Percentiles rank a stretch among this genome's conserved stretches.
These are phyloP conservation scores for Solanum clarkiae DNA, from an alignment of 257 asterid species.

Conservation along the genomic window DNA sequence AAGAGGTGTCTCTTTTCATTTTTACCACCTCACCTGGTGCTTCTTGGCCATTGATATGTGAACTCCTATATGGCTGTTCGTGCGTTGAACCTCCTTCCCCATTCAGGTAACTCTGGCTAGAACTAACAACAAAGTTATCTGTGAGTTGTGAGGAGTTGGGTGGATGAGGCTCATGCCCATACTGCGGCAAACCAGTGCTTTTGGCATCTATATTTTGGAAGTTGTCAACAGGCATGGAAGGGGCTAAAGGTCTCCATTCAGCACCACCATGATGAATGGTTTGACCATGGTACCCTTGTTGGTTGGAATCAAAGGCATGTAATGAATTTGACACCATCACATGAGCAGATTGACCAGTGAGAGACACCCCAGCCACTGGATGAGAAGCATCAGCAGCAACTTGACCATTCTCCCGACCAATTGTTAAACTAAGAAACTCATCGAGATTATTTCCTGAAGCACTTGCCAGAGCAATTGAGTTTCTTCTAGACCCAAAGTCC, in stretches of 20 bases:
- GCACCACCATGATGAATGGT: conserved; percentile 28
- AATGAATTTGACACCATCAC: conserved; percentile 24
- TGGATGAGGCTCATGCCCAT: conserved; percentile 29
- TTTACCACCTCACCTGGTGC: conserved; percentile 20
- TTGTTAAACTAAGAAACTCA: conserved; percentile 46
- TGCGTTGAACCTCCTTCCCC: conserved; percentile 22
- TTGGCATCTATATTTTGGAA: conserved; percentile 21
- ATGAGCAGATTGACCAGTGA: conserved; percentile 33
- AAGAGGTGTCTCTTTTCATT: conserved; percentile 20
- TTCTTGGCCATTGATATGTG: conserved; percentile 19
- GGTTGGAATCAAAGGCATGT: conserved; percentile 26
- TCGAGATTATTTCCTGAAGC: conserved; percentile 52
- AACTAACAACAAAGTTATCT: conserved; percentile 25
- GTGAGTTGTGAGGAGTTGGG: conserved; percentile 22
- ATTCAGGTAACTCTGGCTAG: conserved; percentile 22
- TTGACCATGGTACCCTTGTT: conserved; percentile 26
- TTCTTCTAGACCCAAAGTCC: conserved; percentile 63
- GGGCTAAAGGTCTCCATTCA: conserved; percentile 31
- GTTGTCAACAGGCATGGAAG: conserved; percentile 19
- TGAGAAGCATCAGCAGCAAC: conserved; percentile 20
- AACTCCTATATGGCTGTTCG: conserved; percentile 24
- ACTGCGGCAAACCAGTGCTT: conserved; percentile 7
- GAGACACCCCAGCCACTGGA: conserved; percentile 22
- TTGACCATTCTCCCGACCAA: conserved; percentile 34
- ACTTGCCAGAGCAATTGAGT: conserved; percentile 48